A percentile compares a stretch with the other conserved stretches of the same genome.
Conservation (phyloP, 495 filamentous ascomycete species). For the Baudoinia panamericana region DNA sequence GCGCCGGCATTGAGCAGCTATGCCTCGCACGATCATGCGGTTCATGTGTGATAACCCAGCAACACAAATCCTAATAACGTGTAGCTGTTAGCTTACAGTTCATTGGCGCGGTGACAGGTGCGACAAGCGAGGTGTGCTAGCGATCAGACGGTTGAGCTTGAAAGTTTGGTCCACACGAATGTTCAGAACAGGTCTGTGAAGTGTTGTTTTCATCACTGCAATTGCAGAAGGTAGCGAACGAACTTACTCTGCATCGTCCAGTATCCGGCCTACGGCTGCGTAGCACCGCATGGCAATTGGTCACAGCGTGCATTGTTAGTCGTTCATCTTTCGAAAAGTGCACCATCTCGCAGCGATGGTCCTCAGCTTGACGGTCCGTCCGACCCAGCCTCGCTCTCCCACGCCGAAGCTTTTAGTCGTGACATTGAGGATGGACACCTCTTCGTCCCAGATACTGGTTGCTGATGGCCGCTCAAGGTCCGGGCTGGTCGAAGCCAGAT, state of each 20-base stretch:
- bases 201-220: slow-evolving; percentile 15
- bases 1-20: too few relatives aligned
- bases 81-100: too few relatives aligned
- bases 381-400: slow-evolving; percentile 48
- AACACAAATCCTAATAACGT: too few relatives aligned
- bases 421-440: slow-evolving; percentile 31
- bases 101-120: too few relatives aligned
- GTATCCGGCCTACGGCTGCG: background rate
- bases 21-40: too few relatives aligned
- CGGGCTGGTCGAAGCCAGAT: too few relatives aligned
- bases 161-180: slow-evolving; percentile 6
- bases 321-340: slow-evolving; percentile 31
- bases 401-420: slow-evolving; percentile 30
- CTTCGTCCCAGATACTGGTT: slow-evolving; percentile 28
- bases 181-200: slow-evolving; percentile 19
- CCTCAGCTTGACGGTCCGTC: slow-evolving; percentile 52
- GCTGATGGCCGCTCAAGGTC: slow-evolving; percentile 17
- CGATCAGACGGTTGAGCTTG: too few relatives aligned
- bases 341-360: slow-evolving; percentile 64
- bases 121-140: too few relatives aligned
- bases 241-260: background rate
- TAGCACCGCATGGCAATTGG: background rate
- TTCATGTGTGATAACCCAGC: too few relatives aligned
- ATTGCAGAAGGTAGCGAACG: background rate
- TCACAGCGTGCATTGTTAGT: background rate